Conservation (phyloP, 2,329 filamentous ascomycete species). For the Elsinoe arachidis region DNA sequence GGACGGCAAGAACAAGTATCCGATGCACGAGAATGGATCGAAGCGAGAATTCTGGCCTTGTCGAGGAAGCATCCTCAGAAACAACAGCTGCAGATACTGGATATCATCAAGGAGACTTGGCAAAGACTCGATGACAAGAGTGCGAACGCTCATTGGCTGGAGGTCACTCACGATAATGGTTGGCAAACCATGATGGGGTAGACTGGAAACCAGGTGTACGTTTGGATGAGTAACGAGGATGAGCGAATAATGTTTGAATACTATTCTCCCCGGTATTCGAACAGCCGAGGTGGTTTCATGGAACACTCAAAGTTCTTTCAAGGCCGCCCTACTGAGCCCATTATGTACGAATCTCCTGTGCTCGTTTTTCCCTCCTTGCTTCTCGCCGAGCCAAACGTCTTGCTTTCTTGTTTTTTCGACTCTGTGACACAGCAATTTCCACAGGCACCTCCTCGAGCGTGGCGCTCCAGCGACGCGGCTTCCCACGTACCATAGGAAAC, state of each 20-base stretch:
- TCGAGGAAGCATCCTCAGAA: slow-evolving; percentile 43
- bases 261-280: too few relatives aligned
- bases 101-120: slow-evolving; percentile 47
- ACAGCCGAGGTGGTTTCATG: too few relatives aligned
- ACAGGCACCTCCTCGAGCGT: not conserved
- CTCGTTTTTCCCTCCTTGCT: not conserved
- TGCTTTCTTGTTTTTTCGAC: not conserved
- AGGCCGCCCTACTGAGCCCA: too few relatives aligned
- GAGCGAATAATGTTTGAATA: too few relatives aligned
- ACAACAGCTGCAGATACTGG: slow-evolving; percentile 42
- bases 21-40: slow-evolving; percentile 40
- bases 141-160: slow-evolving; percentile 45
- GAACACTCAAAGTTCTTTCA: too few relatives aligned
- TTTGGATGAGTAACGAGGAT: not conserved
- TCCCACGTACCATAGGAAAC: not conserved
- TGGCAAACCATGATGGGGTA: slow-evolving; percentile 49
- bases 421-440: not conserved
- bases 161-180: slow-evolving; percentile 48
- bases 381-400: not conserved
- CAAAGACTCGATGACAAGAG: slow-evolving; percentile 41
- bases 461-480: too few relatives aligned
- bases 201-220: not conserved
- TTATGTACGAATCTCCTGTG: too few relatives aligned
- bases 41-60: slow-evolving; percentile 40
- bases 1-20: slow-evolving; percentile 23